phyloP scores from a whole-genome alignment of 805 yeast species.

The Metschnikowia corniflorae region DNA sequence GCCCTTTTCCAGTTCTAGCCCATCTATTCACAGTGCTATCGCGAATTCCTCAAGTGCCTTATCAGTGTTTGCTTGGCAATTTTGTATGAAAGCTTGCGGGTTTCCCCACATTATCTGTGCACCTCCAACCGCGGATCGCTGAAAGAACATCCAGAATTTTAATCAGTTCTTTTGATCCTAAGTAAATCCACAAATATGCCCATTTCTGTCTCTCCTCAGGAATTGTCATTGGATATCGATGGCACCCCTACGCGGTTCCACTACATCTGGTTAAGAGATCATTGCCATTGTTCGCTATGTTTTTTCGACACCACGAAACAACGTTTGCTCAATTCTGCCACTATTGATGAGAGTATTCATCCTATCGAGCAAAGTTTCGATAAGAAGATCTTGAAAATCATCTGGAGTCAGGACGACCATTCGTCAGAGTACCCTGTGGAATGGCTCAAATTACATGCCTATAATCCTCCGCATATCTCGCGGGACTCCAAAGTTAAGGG shows the following conservation, averaged over 20 bases:
- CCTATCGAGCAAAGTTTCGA: constrained; percentile 16
- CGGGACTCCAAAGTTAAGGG: constrained; percentile 25
- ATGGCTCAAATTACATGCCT: constrained; percentile 51
- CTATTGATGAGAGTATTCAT: constrained; percentile 30
- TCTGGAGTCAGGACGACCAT: constrained; percentile 44
- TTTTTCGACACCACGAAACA: constrained; percentile 56
- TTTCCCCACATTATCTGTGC: too few relatives aligned
- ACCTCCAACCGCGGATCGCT: too few relatives aligned
- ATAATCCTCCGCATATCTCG: constrained; percentile 46
- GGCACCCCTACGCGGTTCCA: constrained; percentile 14
- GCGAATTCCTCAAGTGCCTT: too few relatives aligned
- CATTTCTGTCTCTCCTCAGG: background rate
- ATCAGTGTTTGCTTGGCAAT: too few relatives aligned
- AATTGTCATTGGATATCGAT: constrained; percentile 10
- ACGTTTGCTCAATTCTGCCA: constrained; percentile 53
- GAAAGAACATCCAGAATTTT: background rate
- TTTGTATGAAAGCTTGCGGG: too few relatives aligned
- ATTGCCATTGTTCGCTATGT: constrained; percentile 56
- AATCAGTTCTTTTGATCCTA: background rate
- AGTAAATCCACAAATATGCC: background rate
- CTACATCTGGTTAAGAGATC: constrained; percentile 61
- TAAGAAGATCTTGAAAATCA: constrained; percentile 17
- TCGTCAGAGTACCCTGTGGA: constrained; percentile 30
- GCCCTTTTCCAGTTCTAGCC: too few relatives aligned
- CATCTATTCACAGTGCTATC: too few relatives aligned